A percentile compares a stretch with the other conserved stretches of the same genome.
phyloP scores from a whole-genome alignment of 140 eudicot genomes.

The Anethum foeniculum region DNA sequence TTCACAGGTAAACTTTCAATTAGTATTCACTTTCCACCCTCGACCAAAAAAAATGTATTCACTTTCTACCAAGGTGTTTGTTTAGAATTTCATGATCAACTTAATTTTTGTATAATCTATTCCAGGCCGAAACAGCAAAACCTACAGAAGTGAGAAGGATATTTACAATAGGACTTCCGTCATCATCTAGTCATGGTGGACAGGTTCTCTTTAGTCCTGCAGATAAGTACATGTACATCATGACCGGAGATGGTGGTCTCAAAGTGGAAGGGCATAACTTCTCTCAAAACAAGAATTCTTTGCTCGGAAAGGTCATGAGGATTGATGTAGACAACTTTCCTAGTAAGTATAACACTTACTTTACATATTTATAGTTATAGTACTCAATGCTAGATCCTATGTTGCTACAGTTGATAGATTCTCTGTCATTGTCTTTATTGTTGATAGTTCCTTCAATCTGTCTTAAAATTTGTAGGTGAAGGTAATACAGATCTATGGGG shows the following conservation, averaged over 20 bases:
- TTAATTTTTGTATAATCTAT: conserved; percentile 9
- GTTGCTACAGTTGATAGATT: not conserved
- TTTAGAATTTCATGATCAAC: not conserved
- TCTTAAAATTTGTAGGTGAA: conserved; percentile 23
- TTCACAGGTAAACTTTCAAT: conserved; percentile 38
- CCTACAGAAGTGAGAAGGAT: conserved; percentile 72
- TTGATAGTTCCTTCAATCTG: not conserved
- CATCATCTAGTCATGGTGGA: conserved; percentile 56
- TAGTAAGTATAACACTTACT: conserved; percentile 33
- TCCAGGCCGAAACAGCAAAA: conserved; percentile 54
- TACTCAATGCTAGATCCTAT: not conserved
- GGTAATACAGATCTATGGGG: conserved; percentile 65
- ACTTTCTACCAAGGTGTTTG: not conserved
- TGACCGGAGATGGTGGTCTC: conserved; percentile 91
- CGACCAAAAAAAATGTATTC: not conserved
- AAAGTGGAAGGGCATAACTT: conserved; percentile 55
- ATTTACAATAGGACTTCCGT: conserved; percentile 83
- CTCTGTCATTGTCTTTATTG: not conserved
- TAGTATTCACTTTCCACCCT: not conserved
- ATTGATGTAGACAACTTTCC: conserved; percentile 72
- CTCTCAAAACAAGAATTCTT: conserved; percentile 81
- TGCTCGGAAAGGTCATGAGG: conserved; percentile 83
- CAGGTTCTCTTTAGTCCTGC: conserved; percentile 80
- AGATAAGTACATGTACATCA: conserved; percentile 67
- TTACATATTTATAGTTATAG: not conserved